These are phyloP conservation scores for Ogataea ganodermae DNA, from an alignment of 805 yeast species.

Conservation along the genomic window DNA sequence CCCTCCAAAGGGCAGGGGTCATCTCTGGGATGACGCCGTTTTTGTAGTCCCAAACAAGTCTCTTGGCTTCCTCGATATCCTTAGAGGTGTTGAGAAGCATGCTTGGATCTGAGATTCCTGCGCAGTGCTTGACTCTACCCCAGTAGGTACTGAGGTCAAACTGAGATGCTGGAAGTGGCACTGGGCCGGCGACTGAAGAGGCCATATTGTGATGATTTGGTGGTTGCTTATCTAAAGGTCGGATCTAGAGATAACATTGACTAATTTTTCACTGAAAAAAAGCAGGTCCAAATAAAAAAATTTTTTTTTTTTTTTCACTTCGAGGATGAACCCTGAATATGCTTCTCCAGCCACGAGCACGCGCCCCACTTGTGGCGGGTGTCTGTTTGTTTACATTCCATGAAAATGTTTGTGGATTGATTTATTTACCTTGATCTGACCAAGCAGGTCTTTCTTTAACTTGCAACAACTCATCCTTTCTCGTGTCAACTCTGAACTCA, in stretches of 20 bases:
- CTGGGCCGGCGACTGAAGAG: constrained; percentile 81
- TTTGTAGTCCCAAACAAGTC: constrained; percentile 67
- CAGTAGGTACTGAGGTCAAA: constrained; percentile 81
- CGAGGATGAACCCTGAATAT: not conserved
- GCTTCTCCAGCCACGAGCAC: not conserved
- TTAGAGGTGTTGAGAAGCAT: constrained; percentile 73
- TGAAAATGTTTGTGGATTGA: not conserved
- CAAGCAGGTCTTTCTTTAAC: not conserved
- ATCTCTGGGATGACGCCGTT: constrained; percentile 65
- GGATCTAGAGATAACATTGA: not conserved
- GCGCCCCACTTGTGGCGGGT: constrained; percentile 2
- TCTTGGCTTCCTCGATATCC: constrained; percentile 65
- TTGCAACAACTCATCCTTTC: too few species aligned
- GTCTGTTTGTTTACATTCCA: constrained; percentile 5
- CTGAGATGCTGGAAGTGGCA: constrained; percentile 75
- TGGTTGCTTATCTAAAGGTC: not conserved
- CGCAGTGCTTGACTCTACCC: constrained; percentile 95
- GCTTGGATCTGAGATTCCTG: constrained; percentile 88
- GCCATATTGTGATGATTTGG: constrained; percentile 56
- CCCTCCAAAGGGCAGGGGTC: constrained; percentile 85
- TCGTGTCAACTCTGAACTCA: not conserved
- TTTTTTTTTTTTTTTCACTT: not conserved
- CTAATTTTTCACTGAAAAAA: constrained; percentile 9
- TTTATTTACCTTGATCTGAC: not conserved
- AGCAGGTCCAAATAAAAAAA: not conserved